Evolutionary conservation across 805 yeast genomes (phyloP).

Genomic region (Kuraishia hungarica): DNA sequence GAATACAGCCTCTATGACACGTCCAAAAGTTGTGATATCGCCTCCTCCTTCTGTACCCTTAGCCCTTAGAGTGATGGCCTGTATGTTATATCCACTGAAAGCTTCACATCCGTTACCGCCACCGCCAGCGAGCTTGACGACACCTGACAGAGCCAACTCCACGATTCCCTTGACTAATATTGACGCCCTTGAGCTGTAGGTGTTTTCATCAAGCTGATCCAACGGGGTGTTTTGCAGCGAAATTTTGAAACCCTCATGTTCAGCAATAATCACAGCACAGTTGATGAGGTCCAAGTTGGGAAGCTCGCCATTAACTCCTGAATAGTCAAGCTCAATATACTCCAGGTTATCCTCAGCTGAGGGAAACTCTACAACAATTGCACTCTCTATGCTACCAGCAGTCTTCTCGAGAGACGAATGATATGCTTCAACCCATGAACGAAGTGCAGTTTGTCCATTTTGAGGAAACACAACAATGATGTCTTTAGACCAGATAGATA

Average conservation of each 20-base stretch:
- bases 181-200: slow-evolving; percentile 46
- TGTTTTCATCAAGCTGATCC: slow-evolving; percentile 34
- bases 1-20: slow-evolving; percentile 79
- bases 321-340: slow-evolving; percentile 65
- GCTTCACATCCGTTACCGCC: slow-evolving; percentile 70
- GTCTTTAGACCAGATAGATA: slow-evolving; percentile 95
- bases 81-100: slow-evolving; percentile 94
- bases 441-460: slow-evolving; percentile 56
- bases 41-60: slow-evolving; percentile 42
- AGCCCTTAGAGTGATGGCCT: slow-evolving; percentile 77
- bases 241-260: slow-evolving; percentile 67
- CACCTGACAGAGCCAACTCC: slow-evolving; percentile 64
- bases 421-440: slow-evolving; percentile 92
- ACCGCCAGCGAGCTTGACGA: slow-evolving; percentile 18
- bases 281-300: slow-evolving; percentile 91
- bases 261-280: slow-evolving; percentile 63
- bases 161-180: slow-evolving; percentile 60
- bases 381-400: slow-evolving; percentile 92
- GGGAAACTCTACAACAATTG: slow-evolving; percentile 75
- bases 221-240: slow-evolving; percentile 54
- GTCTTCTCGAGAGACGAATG: slow-evolving; percentile 78
- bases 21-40: slow-evolving; percentile 88
- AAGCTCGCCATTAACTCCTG: slow-evolving; percentile 90
- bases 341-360: slow-evolving; percentile 56
- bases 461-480: slow-evolving; percentile 79